Percentiles rank a stretch among this genome's conserved stretches.
These are phyloP conservation scores for Blastobotrys niveus DNA, from an alignment of 1,139 yeast species.

Conservation along the genomic window DNA sequence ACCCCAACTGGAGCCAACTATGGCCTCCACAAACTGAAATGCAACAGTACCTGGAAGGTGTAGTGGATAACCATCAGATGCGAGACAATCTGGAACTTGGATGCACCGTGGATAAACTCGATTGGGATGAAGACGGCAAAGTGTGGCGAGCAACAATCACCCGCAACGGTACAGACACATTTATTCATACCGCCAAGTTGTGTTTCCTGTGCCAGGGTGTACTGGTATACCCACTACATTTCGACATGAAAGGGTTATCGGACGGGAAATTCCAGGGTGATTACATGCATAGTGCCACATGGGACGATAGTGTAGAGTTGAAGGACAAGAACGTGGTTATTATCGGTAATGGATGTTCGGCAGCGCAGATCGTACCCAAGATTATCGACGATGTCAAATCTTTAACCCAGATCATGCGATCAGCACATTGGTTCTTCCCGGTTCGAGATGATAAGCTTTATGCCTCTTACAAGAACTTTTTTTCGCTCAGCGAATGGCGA, in stretches of 20 bases:
- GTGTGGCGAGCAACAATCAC: conserved; percentile 23
- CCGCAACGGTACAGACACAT: conserved; percentile 25
- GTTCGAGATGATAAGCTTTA: background rate
- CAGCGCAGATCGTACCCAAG: conserved; percentile 31
- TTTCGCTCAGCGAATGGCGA: background rate
- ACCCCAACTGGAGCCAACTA: conserved; percentile 27
- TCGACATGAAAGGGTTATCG: conserved; percentile 24
- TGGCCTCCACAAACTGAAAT: conserved; percentile 26
- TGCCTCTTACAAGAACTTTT: background rate
- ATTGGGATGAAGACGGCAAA: conserved; percentile 26
- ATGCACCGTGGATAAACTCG: conserved; percentile 22
- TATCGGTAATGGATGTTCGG: conserved; percentile 30
- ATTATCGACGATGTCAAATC: conserved; percentile 18
- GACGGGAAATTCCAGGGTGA: conserved; percentile 28
- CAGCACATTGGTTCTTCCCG: conserved; percentile 19
- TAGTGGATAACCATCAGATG: conserved; percentile 24
- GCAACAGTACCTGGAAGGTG: conserved; percentile 22
- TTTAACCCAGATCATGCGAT: conserved; percentile 22
- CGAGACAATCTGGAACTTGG: conserved; percentile 19
- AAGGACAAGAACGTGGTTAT: conserved; percentile 28
- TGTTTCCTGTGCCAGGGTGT: conserved; percentile 24
- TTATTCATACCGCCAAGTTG: conserved; percentile 19
- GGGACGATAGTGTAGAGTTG: conserved; percentile 23
- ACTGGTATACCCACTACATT: conserved; percentile 24
- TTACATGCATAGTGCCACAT: conserved; percentile 27